Conservation (phyloP, 768 basidiomycete genomes). For the Podaxis sp. region DNA sequence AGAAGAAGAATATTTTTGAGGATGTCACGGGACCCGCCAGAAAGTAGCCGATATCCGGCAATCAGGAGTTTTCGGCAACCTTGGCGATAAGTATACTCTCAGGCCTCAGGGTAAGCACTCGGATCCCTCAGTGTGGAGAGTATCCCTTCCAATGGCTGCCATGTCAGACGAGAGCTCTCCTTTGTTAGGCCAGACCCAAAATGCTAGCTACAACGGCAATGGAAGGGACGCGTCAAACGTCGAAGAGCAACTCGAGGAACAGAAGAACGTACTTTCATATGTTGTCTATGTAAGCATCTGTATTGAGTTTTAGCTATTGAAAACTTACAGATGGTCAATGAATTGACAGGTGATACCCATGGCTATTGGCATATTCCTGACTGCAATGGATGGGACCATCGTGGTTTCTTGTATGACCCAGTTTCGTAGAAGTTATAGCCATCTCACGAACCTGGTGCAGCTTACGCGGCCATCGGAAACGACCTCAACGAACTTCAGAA, state of each 20-base stretch:
- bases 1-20: too few relatives aligned
- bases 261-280: constrained; percentile 1
- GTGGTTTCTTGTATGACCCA: constrained; percentile 15
- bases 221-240: constrained; percentile 7
- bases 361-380: constrained; percentile 15
- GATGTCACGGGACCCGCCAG: too few relatives aligned
- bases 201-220: constrained; percentile 12
- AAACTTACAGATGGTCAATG: not conserved
- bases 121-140: not conserved
- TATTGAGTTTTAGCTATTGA: not conserved
- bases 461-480: constrained; percentile 52
- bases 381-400: constrained; percentile 15
- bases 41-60: too few relatives aligned
- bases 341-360: constrained; percentile 6
- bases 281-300: constrained; percentile 23
- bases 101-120: not conserved
- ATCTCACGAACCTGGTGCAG: constrained; percentile 16
- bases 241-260: constrained; percentile 8
- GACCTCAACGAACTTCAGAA: constrained; percentile 59
- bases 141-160: not conserved
- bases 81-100: not conserved
- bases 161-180: constrained; percentile 34
- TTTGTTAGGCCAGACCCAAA: constrained; percentile 19
- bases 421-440: not conserved
- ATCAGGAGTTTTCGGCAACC: too few relatives aligned